Percentiles rank a stretch among this genome's conserved stretches.
phyloP scores from a whole-genome alignment of 2,329 filamentous ascomycete species.

The Monosporascus sp. region DNA sequence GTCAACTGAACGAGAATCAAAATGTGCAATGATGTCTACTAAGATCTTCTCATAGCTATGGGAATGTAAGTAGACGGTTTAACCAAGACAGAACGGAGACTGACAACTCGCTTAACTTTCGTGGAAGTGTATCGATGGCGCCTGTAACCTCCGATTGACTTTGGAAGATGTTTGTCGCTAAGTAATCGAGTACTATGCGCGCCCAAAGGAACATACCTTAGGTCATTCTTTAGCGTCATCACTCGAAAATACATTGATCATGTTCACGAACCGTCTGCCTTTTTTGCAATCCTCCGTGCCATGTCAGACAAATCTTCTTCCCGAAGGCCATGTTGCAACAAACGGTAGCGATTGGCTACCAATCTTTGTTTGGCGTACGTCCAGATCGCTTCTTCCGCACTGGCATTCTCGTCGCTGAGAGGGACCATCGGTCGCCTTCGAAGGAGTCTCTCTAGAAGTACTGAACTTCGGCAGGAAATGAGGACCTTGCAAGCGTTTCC shows the following conservation, averaged over 20 bases:
- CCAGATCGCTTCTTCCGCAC: conserved; percentile 12
- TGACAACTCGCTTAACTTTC: conserved; percentile 21
- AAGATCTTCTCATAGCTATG: no score
- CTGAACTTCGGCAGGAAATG: conserved; percentile 16
- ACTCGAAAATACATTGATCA: background rate
- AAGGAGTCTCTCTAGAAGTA: conserved; percentile 6
- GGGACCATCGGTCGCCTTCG: conserved; percentile 15
- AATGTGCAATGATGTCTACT: no score
- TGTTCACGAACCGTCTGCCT: conserved; percentile 23
- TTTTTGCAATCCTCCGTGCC: conserved; percentile 9
- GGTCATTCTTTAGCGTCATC: background rate
- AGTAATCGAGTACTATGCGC: conserved; percentile 29
- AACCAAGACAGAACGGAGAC: no score
- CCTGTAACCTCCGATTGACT: conserved; percentile 17
- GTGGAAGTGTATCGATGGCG: conserved; percentile 18
- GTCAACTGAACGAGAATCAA: no score
- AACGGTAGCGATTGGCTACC: background rate
- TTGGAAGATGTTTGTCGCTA: conserved; percentile 27
- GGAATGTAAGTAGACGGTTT: no score
- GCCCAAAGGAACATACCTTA: conserved; percentile 35
- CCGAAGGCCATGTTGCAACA: conserved; percentile 10
- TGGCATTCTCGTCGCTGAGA: conserved; percentile 18
- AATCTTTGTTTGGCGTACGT: conserved; percentile 11
- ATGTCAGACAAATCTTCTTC: conserved; percentile 10
- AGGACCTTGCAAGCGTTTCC: conserved; percentile 21